Percentiles rank a stretch among this genome's conserved stretches.
Conservation (phyloP, 371 early-diverging fungal species). For the Gilbertella persicaria region DNA sequence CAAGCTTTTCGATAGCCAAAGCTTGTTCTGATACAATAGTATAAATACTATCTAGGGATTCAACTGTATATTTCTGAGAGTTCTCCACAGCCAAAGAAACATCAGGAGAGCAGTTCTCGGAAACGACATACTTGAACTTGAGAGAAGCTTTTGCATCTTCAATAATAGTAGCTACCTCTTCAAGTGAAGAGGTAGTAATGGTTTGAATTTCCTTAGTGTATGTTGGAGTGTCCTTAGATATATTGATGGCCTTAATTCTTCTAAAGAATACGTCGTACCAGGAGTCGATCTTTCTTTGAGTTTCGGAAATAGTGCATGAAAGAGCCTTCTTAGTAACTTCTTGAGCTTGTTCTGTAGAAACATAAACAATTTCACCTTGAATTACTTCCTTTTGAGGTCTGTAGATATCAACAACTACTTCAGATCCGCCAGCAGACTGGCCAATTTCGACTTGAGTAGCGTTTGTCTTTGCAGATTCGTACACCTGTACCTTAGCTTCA, state of each 20-base stretch:
- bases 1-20: conserved; percentile 22
- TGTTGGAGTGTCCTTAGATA: conserved; percentile 1
- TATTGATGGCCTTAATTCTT: conserved; percentile 6
- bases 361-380: conserved; percentile 13
- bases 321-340: conserved; percentile 8
- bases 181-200: conserved; percentile 8
- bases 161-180: conserved; percentile 16
- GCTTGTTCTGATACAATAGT: conserved; percentile 25
- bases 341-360: conserved; percentile 22
- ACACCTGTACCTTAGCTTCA: conserved; percentile 14
- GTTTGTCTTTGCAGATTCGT: background rate
- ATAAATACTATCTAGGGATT: conserved; percentile 32
- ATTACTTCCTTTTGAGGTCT: conserved; percentile 2
- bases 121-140: conserved; percentile 8
- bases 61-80: conserved; percentile 31
- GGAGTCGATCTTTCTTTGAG: conserved; percentile 9
- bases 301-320: background rate
- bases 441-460: background rate
- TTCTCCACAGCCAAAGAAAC: conserved; percentile 11
- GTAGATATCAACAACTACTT: conserved; percentile 4
- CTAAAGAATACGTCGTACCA: conserved; percentile 23
- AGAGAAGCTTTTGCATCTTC: conserved; percentile 16
- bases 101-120: conserved; percentile 18
- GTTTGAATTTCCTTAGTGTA: conserved; percentile 16
- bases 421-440: background rate